These are phyloP conservation scores for Rhytidhysteron rufulum DNA, from an alignment of 2,329 filamentous ascomycete genomes.

Conservation along the genomic window DNA sequence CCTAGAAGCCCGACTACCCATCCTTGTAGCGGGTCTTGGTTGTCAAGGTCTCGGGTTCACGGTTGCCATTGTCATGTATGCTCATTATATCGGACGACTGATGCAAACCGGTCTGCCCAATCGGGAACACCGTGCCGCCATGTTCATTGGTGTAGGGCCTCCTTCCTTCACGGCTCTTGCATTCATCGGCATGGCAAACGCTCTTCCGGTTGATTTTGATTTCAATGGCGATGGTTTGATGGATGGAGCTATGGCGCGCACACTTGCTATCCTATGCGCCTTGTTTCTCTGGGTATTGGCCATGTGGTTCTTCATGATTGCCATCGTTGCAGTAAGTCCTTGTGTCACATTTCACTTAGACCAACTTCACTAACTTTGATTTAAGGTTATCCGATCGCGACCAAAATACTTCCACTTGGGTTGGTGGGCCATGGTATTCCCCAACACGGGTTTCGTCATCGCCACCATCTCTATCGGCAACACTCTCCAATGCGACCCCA, in stretches of 20 bases:
- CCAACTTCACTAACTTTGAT: no score
- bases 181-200: constrained; percentile 61
- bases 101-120: constrained; percentile 59
- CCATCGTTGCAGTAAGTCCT: constrained; percentile 27
- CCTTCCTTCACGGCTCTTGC: constrained; percentile 68
- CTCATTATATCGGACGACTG: constrained; percentile 63
- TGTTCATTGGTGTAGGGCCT: constrained; percentile 69
- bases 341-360: no score
- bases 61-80: constrained; percentile 64
- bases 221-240: constrained; percentile 14
- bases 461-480: constrained; percentile 32
- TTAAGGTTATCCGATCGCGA: no score
- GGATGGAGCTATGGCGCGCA: constrained; percentile 30
- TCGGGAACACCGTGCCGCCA: constrained; percentile 58
- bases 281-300: constrained; percentile 62
- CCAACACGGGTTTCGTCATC: constrained; percentile 37
- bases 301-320: constrained; percentile 50
- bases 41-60: constrained; percentile 64
- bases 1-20: constrained; percentile 50
- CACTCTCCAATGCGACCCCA: constrained; percentile 25
- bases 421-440: constrained; percentile 57
- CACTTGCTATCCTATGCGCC: constrained; percentile 39
- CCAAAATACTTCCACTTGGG: constrained; percentile 51
- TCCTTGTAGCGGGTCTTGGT: constrained; percentile 60
- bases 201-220: constrained; percentile 37